phyloP scores from a whole-genome alignment of 805 yeast species.

The Kazachstania kunashirensis region DNA sequence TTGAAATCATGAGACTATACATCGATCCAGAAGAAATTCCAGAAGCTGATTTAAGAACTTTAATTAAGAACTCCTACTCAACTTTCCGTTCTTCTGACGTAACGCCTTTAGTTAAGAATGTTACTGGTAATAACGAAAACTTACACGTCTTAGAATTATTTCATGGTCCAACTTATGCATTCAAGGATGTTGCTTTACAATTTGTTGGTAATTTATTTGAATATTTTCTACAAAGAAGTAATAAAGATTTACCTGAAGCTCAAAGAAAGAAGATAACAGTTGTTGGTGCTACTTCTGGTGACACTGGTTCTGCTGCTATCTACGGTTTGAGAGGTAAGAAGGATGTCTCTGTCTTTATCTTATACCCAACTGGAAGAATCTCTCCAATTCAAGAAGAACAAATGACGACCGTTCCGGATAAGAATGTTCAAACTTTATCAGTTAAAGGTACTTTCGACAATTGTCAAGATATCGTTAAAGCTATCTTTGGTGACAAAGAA shows the following conservation, averaged over 20 bases:
- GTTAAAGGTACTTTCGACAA: constrained; percentile 96
- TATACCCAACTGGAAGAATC: constrained; percentile 95
- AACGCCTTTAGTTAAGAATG: constrained; percentile 61
- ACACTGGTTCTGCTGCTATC: constrained; percentile 98
- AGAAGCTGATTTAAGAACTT: constrained; percentile 48
- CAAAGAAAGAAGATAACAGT: constrained; percentile 80
- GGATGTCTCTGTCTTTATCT: constrained; percentile 93
- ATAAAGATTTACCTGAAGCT: constrained; percentile 42
- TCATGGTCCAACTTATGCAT: constrained; percentile 99
- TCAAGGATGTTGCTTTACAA: constrained; percentile 97
- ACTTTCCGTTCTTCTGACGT: constrained; percentile 84
- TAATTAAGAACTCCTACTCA: constrained; percentile 68
- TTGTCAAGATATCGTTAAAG: constrained; percentile 94
- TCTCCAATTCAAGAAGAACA: constrained; percentile 97
- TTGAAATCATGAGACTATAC: constrained; percentile 73
- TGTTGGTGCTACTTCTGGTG: constrained; percentile 99
- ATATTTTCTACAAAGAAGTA: constrained; percentile 73
- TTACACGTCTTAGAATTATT: constrained; percentile 80
- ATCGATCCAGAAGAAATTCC: constrained; percentile 67
- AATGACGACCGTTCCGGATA: constrained; percentile 93
- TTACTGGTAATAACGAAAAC: constrained; percentile 47
- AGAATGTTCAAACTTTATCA: constrained; percentile 88
- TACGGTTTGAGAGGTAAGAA: constrained; percentile 95
- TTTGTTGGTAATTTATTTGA: constrained; percentile 96
- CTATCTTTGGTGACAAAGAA: constrained; percentile 78